Evolutionary conservation across 2,329 filamentous ascomycete species (phyloP), one percentile per base, ranked within the genome.

Genomic region (Nigrograna mackinnonii): DNA sequence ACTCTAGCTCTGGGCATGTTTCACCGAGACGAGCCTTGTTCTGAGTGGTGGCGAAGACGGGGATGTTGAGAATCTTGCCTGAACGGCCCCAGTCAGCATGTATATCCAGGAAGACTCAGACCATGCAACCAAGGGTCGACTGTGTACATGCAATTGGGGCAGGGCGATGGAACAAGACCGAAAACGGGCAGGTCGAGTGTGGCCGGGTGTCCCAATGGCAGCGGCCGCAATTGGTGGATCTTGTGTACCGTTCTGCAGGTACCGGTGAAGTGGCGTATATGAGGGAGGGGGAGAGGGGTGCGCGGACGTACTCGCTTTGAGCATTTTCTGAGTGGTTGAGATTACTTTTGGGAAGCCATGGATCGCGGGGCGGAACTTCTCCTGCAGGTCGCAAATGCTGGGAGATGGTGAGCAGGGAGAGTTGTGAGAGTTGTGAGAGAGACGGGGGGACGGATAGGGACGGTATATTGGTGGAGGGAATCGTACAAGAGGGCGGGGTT

Each of bases 321-420:
- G 68, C 52, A 79, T 64, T 60, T 79, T 79, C 54, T 77, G 73
- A 7, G 76, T 73, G 1, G 76, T 79, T 9, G 70, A 62, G 41
- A 79, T 64, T 21, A 96, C 80, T 66, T 87, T 90, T 50, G 89
- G 82, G 64, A 91, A 96, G 64, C 95, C 85, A 72, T 86, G 82
- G 58, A 97, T 96, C 42, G 85, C 86, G 6, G 77, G 76, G 47
- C 89, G 82, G 72, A 97, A 97, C 69, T 91, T 95, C 56, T 96
- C 92, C 73, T 97, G 92, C 50, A 97, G 78, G 64, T 97, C 92
- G 74, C 92, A 97, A 64, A 97, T 82, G 61, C 91, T 96, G 46
- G 24, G 5, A 38, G 16, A 9, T 41, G 20, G 47, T 66, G 47
- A 66, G 60, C 45, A n/a, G 41, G 16, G 19, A 22, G 46, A 33